Evolutionary conservation across 2,329 filamentous ascomycete genomes (phyloP), one percentile per base, ranked within the genome.

Genomic region (Aspergillus fumigatus): DNA sequence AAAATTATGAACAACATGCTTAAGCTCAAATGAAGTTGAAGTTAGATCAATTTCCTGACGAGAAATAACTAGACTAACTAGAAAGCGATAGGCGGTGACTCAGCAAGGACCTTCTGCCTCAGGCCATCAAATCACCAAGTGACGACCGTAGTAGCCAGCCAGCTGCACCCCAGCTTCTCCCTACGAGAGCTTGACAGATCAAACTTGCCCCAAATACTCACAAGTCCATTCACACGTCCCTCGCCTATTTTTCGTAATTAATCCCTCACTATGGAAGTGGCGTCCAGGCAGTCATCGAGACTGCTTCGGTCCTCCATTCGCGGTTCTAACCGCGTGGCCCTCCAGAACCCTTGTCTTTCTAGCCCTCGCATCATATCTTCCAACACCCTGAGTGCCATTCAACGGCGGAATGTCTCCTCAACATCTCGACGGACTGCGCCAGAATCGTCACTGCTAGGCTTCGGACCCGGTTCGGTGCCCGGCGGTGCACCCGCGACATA

Each of bases 401-500:
- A 65, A 63, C 64, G 60, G 55, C 63, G 70, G 59, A 59, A 63
- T 48, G 60, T 75, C 53, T 70, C 70, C 29, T 71, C 63, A 40
- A 64, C 72, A 11, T 61, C 67, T 26, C 64, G 57, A 19, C 56
- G 52, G 29, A 64, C 63, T 2, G 72, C 69, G 3, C 69, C 69
- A 11, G 73, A 74, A 38, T 66, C 69, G 8, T 67, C 73, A 3
- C 66, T 75, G 27, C 62, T 71, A 26, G 64, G 63, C 35, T 65
- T 72, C 43, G 65, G 65, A 23, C 56, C 65, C 25, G 57, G 63
- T 7, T 53, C 63, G 29, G 63, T 66, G n/a, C 59, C 66, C 4
- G 62, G 65, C 9, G 62, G 73, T 54, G 67, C 80, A 3, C 83
- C 88, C 38, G 82, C 87, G 7, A 86, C 88, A n/a, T 95, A 95